Base-by-base conservation (phyloP, 2,329 filamentous ascomycete species). In the Fusarium haematococcum region DNA sequence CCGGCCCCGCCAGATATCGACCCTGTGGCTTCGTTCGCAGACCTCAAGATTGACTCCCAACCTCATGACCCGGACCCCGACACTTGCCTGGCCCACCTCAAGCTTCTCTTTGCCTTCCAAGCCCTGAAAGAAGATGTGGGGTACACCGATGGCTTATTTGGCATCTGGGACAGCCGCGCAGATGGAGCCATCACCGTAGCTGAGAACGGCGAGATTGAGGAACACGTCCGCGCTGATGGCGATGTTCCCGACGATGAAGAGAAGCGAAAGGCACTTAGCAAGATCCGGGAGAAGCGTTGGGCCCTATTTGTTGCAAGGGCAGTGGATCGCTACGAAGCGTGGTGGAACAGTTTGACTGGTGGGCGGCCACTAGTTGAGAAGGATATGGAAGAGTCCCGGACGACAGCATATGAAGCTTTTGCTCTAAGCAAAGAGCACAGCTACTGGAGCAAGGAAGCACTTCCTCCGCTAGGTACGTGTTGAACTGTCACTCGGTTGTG, bases 231-330 rank as follows among this genome's bases (percentile, higher is more conserved):
- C 23, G 18, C 27, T 20, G 54, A n/a, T 0, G n/a, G 50, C 10
- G 78, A 78, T 1, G 33, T 9, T 10, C 33, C 67, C 1, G 83
- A 84, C 66, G 81, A 67, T 0, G 64, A 72, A 1, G 63, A 75
- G 5, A 71, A 69, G 48, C 70, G 69, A 18, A 43, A 70, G 8
- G 41, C 84, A 1, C 81, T 88, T 5, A 85, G 86, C 32, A 85
- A 85, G 43, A 83, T 92, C 18, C 85, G 88, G 5, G 91, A 93
- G 81, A 93, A 93, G 81, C 83, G 92, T 77, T 94, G 92, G 92
- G 87, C 88, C 2, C 79, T 93, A 16, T 94, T 90, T 75, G 86
- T 93, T 5, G 85, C 89, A 2, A 86, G 90, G 65, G 92, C 92
- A 1, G 91, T 90, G 0, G 87, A 90, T 54, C 85, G 92, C 9